phyloP scores from a whole-genome alignment of 257 asterid genomes.

The Cinchona pubescens region DNA sequence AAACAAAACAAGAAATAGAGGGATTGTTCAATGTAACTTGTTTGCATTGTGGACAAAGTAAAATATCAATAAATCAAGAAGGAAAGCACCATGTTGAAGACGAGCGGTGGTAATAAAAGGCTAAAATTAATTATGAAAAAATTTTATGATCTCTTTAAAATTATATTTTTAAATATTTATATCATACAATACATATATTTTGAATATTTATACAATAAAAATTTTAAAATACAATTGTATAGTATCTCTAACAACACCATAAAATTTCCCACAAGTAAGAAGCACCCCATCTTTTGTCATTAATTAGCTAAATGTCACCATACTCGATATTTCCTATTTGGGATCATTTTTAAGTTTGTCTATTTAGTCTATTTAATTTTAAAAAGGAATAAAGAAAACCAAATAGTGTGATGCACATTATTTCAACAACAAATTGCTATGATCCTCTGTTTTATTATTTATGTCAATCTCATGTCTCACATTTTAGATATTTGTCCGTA shows the following conservation, averaged over 20 bases:
- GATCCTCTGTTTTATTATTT: too few species aligned
- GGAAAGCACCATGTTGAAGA: constrained; percentile 1
- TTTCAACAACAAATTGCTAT: background rate
- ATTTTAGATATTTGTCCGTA: too few species aligned
- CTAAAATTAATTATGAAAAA: too few species aligned
- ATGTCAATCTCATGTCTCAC: too few species aligned
- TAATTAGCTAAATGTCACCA: background rate
- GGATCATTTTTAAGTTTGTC: background rate
- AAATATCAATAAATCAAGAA: background rate
- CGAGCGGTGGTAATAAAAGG: background rate
- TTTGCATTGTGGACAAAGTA: background rate
- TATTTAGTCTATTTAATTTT: background rate
- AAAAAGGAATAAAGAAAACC: background rate
- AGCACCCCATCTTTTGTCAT: background rate
- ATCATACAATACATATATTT: too few species aligned
- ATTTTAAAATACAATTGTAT: too few species aligned
- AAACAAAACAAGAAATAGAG: background rate
- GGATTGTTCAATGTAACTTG: background rate
- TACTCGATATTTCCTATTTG: background rate
- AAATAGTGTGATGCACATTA: background rate
- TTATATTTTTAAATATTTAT: too few species aligned
- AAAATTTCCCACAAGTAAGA: too few species aligned
- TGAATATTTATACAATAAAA: too few species aligned
- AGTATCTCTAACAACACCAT: too few species aligned
- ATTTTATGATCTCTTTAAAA: too few species aligned